Evolutionary conservation across 2,329 filamentous ascomycete genomes (phyloP).

Genomic region (Chaetothyriales sp.): DNA sequence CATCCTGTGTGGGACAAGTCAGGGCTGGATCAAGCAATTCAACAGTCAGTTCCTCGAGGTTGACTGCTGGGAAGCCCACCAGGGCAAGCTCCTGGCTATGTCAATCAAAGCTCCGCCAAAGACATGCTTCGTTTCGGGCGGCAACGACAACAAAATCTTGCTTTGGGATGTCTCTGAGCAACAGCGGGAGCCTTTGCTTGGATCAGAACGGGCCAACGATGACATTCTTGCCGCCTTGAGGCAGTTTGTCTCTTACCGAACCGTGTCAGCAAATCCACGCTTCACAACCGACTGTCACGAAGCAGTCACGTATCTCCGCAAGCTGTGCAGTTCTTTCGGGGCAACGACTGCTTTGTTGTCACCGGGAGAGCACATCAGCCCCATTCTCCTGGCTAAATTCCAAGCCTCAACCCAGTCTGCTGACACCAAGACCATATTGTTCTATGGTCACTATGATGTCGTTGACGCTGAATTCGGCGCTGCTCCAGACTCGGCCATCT

Average conservation of each 20-base stretch:
- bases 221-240: constrained; percentile 54
- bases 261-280: constrained; percentile 71
- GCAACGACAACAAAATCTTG: constrained; percentile 77
- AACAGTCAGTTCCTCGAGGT: constrained; percentile 74
- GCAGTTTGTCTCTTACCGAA: constrained; percentile 83
- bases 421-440: constrained; percentile 64
- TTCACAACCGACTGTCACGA: constrained; percentile 84
- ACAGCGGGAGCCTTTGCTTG: background rate
- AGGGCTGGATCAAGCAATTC: constrained; percentile 66
- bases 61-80: constrained; percentile 65
- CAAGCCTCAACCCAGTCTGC: constrained; percentile 29
- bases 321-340: constrained; percentile 81
- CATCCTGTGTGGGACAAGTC: constrained; percentile 77
- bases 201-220: constrained; percentile 28
- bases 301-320: constrained; percentile 78
- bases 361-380: constrained; percentile 64
- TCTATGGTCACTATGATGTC: constrained; percentile 97
- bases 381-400: constrained; percentile 85
- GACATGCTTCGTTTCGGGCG: constrained; percentile 83
- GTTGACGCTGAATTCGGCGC: constrained; percentile 55
- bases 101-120: constrained; percentile 55
- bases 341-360: constrained; percentile 83
- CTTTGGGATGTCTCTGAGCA: constrained; percentile 51
- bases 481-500: constrained; percentile 40
- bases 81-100: constrained; percentile 76